Evolutionary conservation across 179 eudicot species (phyloP).

Genomic region (Amaranthus tricolor): DNA sequence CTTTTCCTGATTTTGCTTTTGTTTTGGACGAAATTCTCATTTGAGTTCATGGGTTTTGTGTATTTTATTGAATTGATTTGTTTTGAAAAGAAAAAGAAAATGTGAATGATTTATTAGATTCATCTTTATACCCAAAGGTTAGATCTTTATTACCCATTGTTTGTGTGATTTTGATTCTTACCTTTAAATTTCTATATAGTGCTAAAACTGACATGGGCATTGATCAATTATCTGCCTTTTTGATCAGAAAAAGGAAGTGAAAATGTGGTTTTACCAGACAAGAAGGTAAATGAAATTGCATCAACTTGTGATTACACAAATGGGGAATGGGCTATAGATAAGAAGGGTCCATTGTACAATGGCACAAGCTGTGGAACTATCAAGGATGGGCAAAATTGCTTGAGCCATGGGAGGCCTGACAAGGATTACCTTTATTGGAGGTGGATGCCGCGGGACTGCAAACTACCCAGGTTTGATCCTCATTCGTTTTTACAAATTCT

Average conservation of each 20-base stretch:
- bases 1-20: constrained; percentile 6
- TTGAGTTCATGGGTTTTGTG: constrained; percentile 9
- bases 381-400: constrained; percentile 74
- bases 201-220: constrained; percentile 6
- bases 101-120: constrained; percentile 12
- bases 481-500: constrained; percentile 47
- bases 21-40: background rate
- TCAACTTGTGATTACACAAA: constrained; percentile 57
- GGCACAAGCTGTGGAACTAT: constrained; percentile 65
- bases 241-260: constrained; percentile 24
- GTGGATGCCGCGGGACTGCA: constrained; percentile 64
- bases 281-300: constrained; percentile 5
- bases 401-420: constrained; percentile 77
- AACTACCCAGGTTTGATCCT: constrained; percentile 73
- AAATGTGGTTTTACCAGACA: constrained; percentile 15
- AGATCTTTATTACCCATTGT: constrained; percentile 17
- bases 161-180: background rate
- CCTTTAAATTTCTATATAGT: background rate
- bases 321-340: constrained; percentile 64
- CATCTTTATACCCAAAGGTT: constrained; percentile 14
- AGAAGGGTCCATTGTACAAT: constrained; percentile 63
- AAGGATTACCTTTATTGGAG: constrained; percentile 60
- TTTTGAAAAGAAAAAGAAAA: constrained; percentile 23
- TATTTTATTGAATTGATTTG: background rate
- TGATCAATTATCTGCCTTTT: background rate